These are phyloP conservation scores for Pseudonitzschia delicatissima DNA, from an alignment of 108 stramenopile genomes.

Conservation along the genomic window DNA sequence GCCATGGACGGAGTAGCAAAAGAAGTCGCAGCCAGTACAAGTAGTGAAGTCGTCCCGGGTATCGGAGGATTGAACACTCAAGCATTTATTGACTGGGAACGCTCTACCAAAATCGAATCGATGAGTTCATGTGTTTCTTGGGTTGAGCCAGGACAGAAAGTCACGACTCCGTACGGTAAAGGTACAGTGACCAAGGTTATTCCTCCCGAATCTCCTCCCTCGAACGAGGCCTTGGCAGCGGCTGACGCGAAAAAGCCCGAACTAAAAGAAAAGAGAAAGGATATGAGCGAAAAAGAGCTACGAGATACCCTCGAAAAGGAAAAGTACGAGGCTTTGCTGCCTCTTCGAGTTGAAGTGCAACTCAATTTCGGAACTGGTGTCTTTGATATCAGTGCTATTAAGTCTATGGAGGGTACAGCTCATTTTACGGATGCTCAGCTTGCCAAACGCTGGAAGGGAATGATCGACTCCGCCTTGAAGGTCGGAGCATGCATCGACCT, in stretches of 20 bases:
- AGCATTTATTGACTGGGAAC: slow-evolving; percentile 40
- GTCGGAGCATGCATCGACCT: slow-evolving; percentile 47
- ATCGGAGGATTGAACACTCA: slow-evolving; percentile 51
- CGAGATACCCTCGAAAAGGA: not conserved
- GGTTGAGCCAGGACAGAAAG: slow-evolving; percentile 73
- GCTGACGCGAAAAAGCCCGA: not conserved
- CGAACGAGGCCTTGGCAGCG: not conserved
- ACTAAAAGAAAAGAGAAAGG: not conserved
- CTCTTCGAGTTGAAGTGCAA: slow-evolving; percentile 43
- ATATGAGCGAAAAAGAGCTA: not conserved
- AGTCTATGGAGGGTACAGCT: slow-evolving; percentile 31
- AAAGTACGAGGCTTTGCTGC: slow-evolving; percentile 18
- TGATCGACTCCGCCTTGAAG: slow-evolving; percentile 51
- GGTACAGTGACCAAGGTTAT: slow-evolving; percentile 52
- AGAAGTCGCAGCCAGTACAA: slow-evolving; percentile 3
- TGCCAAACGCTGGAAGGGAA: slow-evolving; percentile 58
- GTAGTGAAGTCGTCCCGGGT: slow-evolving; percentile 20
- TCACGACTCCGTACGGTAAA: slow-evolving; percentile 66
- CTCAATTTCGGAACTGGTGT: slow-evolving; percentile 55
- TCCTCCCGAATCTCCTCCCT: slow-evolving; percentile 15
- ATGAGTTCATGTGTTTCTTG: slow-evolving; percentile 55
- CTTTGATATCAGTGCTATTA: slow-evolving; percentile 32
- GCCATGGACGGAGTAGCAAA: slow-evolving; percentile 5
- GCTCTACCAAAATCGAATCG: slow-evolving; percentile 19
- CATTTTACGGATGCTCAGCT: slow-evolving; percentile 50